Conservation (phyloP, 2,329 filamentous ascomycete genomes). For the Diaporthe humulicola region DNA sequence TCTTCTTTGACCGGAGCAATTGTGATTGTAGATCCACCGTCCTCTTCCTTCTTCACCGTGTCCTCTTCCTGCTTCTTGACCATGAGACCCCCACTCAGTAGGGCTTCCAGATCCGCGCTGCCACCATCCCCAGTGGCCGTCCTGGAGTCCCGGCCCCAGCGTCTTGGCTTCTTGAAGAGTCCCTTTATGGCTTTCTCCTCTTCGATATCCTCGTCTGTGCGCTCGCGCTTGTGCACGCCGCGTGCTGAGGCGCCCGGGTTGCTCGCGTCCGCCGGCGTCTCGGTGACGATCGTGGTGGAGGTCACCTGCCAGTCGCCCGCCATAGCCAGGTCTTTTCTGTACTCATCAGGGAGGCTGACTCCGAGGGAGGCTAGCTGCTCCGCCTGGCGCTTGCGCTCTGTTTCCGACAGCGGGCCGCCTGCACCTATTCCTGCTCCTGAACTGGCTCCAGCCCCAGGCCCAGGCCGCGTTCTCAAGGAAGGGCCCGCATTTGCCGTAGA, state of each 20-base stretch:
- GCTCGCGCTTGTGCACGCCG: constrained; percentile 74
- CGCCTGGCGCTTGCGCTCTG: constrained; percentile 85
- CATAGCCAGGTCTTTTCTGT: constrained; percentile 85
- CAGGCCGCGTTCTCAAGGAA: constrained; percentile 38
- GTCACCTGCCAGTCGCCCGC: constrained; percentile 88
- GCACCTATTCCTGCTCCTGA: background rate
- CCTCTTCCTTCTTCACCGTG: constrained; percentile 48
- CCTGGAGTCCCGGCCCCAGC: constrained; percentile 68
- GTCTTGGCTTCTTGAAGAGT: constrained; percentile 70
- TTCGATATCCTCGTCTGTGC: constrained; percentile 71
- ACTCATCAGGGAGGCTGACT: constrained; percentile 83
- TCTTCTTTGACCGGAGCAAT: constrained; percentile 56
- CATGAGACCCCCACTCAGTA: constrained; percentile 60
- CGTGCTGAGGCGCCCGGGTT: constrained; percentile 61
- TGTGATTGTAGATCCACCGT: constrained; percentile 41
- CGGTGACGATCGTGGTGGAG: constrained; percentile 70
- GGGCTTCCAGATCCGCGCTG: constrained; percentile 70
- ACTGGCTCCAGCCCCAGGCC: background rate
- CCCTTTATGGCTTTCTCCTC: constrained; percentile 70
- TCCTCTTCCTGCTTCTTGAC: constrained; percentile 47
- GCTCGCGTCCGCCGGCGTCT: constrained; percentile 52
- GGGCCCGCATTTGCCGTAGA: constrained; percentile 53
- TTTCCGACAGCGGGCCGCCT: constrained; percentile 58
- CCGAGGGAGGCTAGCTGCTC: constrained; percentile 91
- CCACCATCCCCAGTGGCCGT: constrained; percentile 61